phyloP scores from a whole-genome alignment of 2,329 filamentous ascomycete genomes.

The Talaromyces sp. region DNA sequence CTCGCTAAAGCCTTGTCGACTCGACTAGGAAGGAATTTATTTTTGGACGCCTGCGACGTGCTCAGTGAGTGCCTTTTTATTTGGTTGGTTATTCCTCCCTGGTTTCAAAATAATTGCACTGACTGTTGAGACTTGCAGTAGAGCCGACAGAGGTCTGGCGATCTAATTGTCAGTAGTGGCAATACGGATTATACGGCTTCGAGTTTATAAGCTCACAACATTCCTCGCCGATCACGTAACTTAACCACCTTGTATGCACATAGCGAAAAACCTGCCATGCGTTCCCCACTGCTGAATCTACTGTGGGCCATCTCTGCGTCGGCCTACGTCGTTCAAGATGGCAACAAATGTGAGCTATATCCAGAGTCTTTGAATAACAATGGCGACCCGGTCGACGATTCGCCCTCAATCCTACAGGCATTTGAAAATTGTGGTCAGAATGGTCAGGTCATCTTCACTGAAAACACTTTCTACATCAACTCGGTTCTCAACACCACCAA shows the following conservation, averaged over 20 bases:
- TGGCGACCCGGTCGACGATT: conserved; percentile 16
- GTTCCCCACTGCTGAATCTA: neutral
- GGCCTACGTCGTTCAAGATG: conserved; percentile 15
- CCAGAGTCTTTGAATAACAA: conserved; percentile 17
- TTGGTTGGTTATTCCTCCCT: neutral
- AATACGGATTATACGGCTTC: neutral
- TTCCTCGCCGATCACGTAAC: neutral
- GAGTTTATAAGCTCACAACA: neutral
- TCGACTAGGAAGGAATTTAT: too few species aligned
- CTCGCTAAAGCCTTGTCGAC: too few species aligned
- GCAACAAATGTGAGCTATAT: conserved; percentile 16
- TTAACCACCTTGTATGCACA: neutral
- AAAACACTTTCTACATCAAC: conserved; percentile 18
- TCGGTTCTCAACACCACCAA: conserved; percentile 20
- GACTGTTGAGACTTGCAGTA: neutral
- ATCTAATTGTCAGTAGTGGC: neutral
- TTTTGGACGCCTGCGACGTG: too few species aligned
- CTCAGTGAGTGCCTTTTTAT: too few species aligned
- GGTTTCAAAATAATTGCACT: neutral
- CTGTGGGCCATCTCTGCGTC: neutral
- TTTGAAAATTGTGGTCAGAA: conserved; percentile 23
- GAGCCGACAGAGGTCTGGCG: neutral
- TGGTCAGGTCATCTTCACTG: conserved; percentile 21
- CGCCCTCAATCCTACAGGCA: conserved; percentile 19
- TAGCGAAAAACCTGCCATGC: neutral